Conservation (phyloP, 257 asterid species). For the Ilex aquifolium region DNA sequence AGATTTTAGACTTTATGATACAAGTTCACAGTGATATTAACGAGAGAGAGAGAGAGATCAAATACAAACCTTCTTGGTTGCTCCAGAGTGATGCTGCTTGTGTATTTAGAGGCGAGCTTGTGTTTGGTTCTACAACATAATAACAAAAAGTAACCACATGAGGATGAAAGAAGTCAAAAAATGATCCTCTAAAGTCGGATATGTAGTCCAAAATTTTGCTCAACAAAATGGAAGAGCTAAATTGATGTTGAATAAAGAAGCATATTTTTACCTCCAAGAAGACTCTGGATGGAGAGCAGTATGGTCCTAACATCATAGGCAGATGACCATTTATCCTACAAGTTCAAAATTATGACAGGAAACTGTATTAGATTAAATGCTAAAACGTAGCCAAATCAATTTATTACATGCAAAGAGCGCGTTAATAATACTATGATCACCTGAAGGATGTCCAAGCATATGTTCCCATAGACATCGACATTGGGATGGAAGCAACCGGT, state of each 20-base stretch:
- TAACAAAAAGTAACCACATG: not conserved
- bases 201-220: not conserved
- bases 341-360: not conserved
- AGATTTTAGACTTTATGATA: too few species aligned
- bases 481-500: conserved; percentile 94
- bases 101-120: conserved; percentile 81
- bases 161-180: not conserved
- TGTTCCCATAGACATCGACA: conserved; percentile 73
- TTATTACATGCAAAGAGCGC: too few species aligned
- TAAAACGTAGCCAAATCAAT: too few species aligned
- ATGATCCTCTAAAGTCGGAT: too few species aligned
- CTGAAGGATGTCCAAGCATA: conserved; percentile 92
- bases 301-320: conserved; percentile 97
- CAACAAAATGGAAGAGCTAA: not conserved
- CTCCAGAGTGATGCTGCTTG: conserved; percentile 88
- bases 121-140: conserved; percentile 58
- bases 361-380: conserved; percentile 1
- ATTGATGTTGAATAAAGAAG: not conserved
- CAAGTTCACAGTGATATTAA: not conserved
- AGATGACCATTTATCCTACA: conserved; percentile 91
- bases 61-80: conserved; percentile 69
- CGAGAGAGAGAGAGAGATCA: not conserved
- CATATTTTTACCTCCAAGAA: conserved; percentile 76
- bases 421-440: conserved; percentile 18
- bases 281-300: conserved; percentile 78